Percentiles rank a stretch among this genome's conserved stretches.
Conservation (phyloP, 2,329 filamentous ascomycete species). For the Hymenoscyphus fraxineus region DNA sequence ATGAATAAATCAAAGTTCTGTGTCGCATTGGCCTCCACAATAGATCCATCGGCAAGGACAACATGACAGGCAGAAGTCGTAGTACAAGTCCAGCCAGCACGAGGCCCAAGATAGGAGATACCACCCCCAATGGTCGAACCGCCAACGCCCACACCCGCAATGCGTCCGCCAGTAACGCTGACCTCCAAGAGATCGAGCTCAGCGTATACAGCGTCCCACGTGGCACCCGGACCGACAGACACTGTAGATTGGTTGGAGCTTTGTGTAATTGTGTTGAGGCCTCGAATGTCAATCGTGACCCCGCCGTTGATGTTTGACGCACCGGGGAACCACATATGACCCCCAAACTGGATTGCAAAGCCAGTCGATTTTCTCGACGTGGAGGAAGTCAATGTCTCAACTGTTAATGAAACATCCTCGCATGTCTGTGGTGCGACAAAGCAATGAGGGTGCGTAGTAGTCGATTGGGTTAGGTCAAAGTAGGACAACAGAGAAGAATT, state of each 20-base stretch:
- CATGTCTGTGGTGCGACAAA: too few species aligned
- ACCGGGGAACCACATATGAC: constrained; percentile 4
- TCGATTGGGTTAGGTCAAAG: too few species aligned
- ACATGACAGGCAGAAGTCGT: constrained; percentile 41
- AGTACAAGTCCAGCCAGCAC: constrained; percentile 45
- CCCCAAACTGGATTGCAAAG: constrained; percentile 47
- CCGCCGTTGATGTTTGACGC: constrained; percentile 33
- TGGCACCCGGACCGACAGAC: constrained; percentile 28
- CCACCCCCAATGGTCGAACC: constrained; percentile 37
- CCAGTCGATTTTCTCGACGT: too few species aligned
- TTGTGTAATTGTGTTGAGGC: constrained; percentile 32
- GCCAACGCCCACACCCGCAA: constrained; percentile 37
- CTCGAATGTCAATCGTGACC: constrained; percentile 34
- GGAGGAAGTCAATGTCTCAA: too few species aligned
- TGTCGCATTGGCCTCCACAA: constrained; percentile 43
- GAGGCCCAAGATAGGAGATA: constrained; percentile 33
- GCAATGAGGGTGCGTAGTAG: too few species aligned
- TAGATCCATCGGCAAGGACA: constrained; percentile 47
- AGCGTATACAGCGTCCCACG: constrained; percentile 33
- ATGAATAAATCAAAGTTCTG: constrained; percentile 47
- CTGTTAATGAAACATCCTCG: too few species aligned
- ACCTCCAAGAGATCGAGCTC: constrained; percentile 23
- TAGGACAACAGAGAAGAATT: too few species aligned
- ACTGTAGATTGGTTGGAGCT: constrained; percentile 27
- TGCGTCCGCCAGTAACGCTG: constrained; percentile 36